Conservation (phyloP, 768 basidiomycete species). For the Suillus clintonianus region DNA sequence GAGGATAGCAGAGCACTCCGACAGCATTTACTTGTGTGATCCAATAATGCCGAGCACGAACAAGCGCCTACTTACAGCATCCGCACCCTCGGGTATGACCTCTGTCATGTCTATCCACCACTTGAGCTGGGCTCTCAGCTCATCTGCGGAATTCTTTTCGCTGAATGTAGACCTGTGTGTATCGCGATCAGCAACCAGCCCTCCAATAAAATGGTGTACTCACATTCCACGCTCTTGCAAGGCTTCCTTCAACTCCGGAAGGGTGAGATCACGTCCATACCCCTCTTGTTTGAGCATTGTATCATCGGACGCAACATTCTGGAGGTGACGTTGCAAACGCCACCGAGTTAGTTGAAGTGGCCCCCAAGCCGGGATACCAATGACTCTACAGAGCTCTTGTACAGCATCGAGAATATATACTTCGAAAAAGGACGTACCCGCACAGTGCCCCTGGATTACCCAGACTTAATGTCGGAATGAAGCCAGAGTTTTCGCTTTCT, state of each 20-base stretch:
- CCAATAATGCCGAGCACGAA: constrained; percentile 46
- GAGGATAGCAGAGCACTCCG: no score
- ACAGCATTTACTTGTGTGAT: constrained; percentile 21
- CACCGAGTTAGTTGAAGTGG: constrained; percentile 32
- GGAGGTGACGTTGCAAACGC: constrained; percentile 40
- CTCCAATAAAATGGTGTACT: constrained; percentile 27
- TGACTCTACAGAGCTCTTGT: constrained; percentile 22
- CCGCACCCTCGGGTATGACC: constrained; percentile 33
- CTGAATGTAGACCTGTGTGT: constrained; percentile 31
- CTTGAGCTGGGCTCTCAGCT: constrained; percentile 50
- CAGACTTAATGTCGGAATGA: constrained; percentile 14
- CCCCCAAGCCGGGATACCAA: constrained; percentile 42
- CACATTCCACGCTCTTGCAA: constrained; percentile 80
- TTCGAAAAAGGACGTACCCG: constrained; percentile 45
- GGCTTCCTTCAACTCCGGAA: constrained; percentile 61
- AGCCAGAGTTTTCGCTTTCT: constrained; percentile 36
- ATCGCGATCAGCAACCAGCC: neutral
- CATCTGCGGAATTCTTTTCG: constrained; percentile 39
- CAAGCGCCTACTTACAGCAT: constrained; percentile 50
- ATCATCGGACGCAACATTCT: constrained; percentile 59
- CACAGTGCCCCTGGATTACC: constrained; percentile 46
- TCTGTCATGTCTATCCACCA: constrained; percentile 66
- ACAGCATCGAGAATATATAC: no score
- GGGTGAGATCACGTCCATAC: constrained; percentile 44
- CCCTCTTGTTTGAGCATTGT: constrained; percentile 55